Percentiles rank a stretch among this genome's conserved stretches.
These are phyloP conservation scores for Calonectria honghensis DNA, from an alignment of 2,329 filamentous ascomycete species.

Conservation along the genomic window DNA sequence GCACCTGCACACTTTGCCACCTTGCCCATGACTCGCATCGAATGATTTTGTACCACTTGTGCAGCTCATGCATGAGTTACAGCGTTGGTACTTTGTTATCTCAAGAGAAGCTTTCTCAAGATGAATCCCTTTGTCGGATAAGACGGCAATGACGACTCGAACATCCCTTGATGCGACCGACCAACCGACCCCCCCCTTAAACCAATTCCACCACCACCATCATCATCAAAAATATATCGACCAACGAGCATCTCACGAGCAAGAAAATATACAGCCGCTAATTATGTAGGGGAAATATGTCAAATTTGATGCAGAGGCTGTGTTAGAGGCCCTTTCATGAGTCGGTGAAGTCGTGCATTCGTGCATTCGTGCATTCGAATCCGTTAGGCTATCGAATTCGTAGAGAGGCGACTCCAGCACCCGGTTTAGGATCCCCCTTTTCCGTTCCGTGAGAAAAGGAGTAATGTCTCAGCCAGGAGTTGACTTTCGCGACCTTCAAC, in stretches of 20 bases:
- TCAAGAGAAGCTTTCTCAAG: constrained; percentile 1
- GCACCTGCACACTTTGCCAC: constrained; percentile 9
- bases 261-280: constrained; percentile 1
- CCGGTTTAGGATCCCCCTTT: background rate
- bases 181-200: constrained; percentile 28
- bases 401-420: background rate
- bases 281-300: constrained; percentile 23
- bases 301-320: constrained; percentile 14
- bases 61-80: background rate
- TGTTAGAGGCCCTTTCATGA: background rate
- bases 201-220: background rate
- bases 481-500: background rate
- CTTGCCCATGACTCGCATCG: constrained; percentile 10
- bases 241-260: background rate
- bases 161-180: constrained; percentile 13
- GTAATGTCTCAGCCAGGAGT: too few species aligned
- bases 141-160: constrained; percentile 25
- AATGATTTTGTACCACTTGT: background rate
- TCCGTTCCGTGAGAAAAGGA: background rate
- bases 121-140: constrained; percentile 33
- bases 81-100: background rate
- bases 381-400: background rate
- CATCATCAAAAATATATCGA: constrained; percentile 22
- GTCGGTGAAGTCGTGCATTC: background rate
- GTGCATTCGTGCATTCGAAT: background rate